phyloP scores from a whole-genome alignment of 805 yeast species.

The Kuraishia capsulata region DNA sequence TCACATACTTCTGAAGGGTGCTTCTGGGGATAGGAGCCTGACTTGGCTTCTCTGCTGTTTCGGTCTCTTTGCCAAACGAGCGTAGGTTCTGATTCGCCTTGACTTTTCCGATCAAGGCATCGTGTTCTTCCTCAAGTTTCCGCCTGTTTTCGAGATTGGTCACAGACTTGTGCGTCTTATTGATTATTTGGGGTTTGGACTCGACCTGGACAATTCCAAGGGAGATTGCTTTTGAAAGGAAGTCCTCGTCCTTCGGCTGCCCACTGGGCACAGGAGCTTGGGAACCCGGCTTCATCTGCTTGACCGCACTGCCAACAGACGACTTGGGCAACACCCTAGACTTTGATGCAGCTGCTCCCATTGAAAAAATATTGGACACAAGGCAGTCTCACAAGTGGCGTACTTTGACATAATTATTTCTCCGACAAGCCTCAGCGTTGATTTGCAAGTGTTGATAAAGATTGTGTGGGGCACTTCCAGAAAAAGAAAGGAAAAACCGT shows the following conservation, averaged over 20 bases:
- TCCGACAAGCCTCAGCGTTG: too few species aligned
- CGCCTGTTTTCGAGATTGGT: not conserved
- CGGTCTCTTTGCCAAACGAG: not conserved
- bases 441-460: too few species aligned
- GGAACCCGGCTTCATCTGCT: not conserved
- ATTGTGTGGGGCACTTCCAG: too few species aligned
- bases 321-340: not conserved
- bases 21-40: not conserved
- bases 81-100: not conserved
- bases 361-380: not conserved
- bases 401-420: not conserved
- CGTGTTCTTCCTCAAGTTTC: not conserved
- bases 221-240: constrained; percentile 2
- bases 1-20: not conserved
- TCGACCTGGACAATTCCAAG: constrained; percentile 1
- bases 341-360: not conserved
- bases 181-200: not conserved
- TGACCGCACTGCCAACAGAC: not conserved
- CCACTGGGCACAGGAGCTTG: not conserved
- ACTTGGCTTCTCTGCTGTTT: not conserved
- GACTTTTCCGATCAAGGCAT: not conserved
- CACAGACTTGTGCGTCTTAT: not conserved
- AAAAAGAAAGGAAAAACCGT: too few species aligned
- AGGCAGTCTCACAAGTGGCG: not conserved
- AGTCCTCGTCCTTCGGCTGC: not conserved